A percentile compares a stretch with the other conserved stretches of the same genome.
These are phyloP conservation scores for Porosira glacialis DNA, from an alignment of 352 stramenopile genomes.

Conservation along the genomic window DNA sequence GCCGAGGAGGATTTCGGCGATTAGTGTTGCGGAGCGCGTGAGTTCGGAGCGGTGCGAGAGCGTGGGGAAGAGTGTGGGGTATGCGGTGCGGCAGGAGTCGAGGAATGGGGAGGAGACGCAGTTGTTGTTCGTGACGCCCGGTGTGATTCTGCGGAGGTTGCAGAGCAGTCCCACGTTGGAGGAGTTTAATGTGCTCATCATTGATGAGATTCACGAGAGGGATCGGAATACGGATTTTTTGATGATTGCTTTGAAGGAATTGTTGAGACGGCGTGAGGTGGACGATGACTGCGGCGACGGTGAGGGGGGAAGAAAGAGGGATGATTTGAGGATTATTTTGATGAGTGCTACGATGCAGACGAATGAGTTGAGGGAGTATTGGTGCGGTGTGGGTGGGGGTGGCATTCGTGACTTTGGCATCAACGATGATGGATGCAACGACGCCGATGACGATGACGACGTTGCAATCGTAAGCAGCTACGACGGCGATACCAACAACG, in stretches of 20 bases:
- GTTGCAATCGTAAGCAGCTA: too few species aligned
- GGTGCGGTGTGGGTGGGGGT: constrained; percentile 81
- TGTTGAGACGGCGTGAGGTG: neutral
- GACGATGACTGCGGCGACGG: too few species aligned
- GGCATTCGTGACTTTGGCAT: too few species aligned
- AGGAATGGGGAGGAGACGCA: constrained; percentile 13
- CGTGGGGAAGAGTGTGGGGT: constrained; percentile 82
- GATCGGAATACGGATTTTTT: constrained; percentile 91
- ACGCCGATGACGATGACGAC: too few species aligned
- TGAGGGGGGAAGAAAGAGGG: too few species aligned
- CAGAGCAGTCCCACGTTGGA: constrained; percentile 69
- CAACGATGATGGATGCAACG: too few species aligned
- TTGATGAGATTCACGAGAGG: constrained; percentile 85
- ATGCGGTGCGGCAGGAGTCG: constrained; percentile 89
- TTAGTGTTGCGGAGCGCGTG: constrained; percentile 87
- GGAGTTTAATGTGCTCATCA: constrained; percentile 79
- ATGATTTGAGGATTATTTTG: constrained; percentile 78
- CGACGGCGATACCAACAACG: too few species aligned
- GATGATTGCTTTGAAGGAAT: constrained; percentile 83
- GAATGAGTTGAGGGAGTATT: constrained; percentile 88
- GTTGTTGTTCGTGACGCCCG: constrained; percentile 91
- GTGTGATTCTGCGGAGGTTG: constrained; percentile 64
- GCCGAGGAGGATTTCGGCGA: constrained; percentile 87
- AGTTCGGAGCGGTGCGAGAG: constrained; percentile 75
- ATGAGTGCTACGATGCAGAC: constrained; percentile 94